Percentiles rank a stretch among this genome's conserved stretches.
These are phyloP conservation scores for Russula earlei DNA, from an alignment of 768 basidiomycete genomes.

Conservation along the genomic window DNA sequence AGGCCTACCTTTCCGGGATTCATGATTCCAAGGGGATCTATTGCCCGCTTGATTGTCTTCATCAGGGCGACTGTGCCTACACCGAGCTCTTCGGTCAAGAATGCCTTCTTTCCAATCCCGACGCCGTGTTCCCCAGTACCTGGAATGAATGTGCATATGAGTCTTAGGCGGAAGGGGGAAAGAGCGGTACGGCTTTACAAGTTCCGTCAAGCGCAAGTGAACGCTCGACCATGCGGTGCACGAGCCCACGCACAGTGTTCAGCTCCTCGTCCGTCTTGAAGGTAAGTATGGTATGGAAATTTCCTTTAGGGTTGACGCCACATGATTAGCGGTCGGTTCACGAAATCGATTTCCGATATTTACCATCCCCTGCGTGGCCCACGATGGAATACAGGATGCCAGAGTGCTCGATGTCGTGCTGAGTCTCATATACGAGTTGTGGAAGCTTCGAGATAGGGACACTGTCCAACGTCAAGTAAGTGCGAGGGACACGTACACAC, in stretches of 20 bases:
- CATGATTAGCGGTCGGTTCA: too few species aligned
- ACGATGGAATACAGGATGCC: slow-evolving; percentile 58
- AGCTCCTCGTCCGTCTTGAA: slow-evolving; percentile 32
- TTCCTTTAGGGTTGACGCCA: slow-evolving; percentile 24
- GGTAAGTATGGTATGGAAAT: slow-evolving; percentile 34
- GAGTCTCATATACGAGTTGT: slow-evolving; percentile 56
- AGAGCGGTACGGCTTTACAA: slow-evolving; percentile 31
- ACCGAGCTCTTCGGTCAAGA: slow-evolving; percentile 75
- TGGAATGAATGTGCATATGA: slow-evolving; percentile 18
- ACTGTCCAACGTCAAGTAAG: slow-evolving; percentile 21
- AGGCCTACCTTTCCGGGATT: slow-evolving; percentile 74
- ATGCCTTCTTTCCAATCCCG: slow-evolving; percentile 76
- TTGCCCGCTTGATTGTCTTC: slow-evolving; percentile 65
- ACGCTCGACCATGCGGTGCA: slow-evolving; percentile 53
- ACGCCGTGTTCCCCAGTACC: slow-evolving; percentile 84
- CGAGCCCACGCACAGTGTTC: slow-evolving; percentile 28
- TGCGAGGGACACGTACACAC: too few species aligned
- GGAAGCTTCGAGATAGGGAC: slow-evolving; percentile 61
- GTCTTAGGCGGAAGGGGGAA: neutral
- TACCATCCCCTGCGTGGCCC: slow-evolving; percentile 70
- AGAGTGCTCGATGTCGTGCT: slow-evolving; percentile 49
- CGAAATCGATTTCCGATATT: slow-evolving; percentile 20
- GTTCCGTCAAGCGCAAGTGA: slow-evolving; percentile 68
- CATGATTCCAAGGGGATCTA: slow-evolving; percentile 69
- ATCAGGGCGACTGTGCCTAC: slow-evolving; percentile 74